Conservation (phyloP, 1,139 yeast genomes). For the Lodderomyces metapsilosis region DNA sequence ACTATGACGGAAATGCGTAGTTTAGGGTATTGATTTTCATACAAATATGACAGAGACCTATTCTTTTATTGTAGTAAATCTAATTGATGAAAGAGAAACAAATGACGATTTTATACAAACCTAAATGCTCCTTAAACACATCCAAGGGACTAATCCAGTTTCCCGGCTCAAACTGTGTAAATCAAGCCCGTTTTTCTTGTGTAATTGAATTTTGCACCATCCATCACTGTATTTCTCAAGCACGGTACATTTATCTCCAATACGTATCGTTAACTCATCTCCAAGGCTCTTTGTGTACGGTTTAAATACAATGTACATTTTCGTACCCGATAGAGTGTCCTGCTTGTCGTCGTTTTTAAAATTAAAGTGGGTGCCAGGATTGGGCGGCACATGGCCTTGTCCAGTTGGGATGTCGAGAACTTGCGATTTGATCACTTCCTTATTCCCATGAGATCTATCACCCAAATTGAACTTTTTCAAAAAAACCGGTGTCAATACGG, state of each 20-base stretch:
- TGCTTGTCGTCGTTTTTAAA: background rate
- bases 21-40: background rate
- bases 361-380: background rate
- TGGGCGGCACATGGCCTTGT: background rate
- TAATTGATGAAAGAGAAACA: background rate
- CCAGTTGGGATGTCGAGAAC: conserved; percentile 2
- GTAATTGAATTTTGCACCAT: conserved; percentile 34
- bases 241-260: conserved; percentile 32
- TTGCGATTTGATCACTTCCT: conserved; percentile 8
- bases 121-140: conserved; percentile 25
- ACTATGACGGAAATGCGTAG: background rate
- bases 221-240: conserved; percentile 35
- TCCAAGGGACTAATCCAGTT: conserved; percentile 36
- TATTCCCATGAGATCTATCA: conserved; percentile 12
- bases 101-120: background rate
- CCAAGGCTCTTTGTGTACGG: conserved; percentile 26
- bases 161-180: conserved; percentile 7
- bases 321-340: conserved; percentile 5
- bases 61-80: too few relatives aligned
- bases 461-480: conserved; percentile 34
- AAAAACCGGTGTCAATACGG: conserved; percentile 31
- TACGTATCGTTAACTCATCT: conserved; percentile 34
- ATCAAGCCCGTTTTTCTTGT: conserved; percentile 12
- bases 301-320: conserved; percentile 23
- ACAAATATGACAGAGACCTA: too few relatives aligned